These are phyloP conservation scores for Tricholoma bakamatsutake DNA, from an alignment of 768 basidiomycete species.

Conservation along the genomic window DNA sequence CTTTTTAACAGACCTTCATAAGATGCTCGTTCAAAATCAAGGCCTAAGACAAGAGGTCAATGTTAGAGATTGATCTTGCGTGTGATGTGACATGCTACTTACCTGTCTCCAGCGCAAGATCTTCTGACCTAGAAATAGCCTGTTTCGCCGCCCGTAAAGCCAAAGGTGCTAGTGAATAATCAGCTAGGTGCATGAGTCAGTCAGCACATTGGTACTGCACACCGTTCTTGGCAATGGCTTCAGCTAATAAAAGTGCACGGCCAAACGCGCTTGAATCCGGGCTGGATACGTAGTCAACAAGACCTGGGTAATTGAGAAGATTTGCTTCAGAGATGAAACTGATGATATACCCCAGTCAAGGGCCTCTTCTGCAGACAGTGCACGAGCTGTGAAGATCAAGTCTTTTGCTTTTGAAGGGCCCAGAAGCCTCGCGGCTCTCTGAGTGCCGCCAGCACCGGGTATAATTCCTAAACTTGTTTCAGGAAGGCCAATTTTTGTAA, in stretches of 20 bases:
- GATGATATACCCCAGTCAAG: conserved; percentile 55
- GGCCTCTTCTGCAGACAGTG: conserved; percentile 62
- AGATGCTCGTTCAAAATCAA: conserved; percentile 86
- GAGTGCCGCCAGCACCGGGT: conserved; percentile 88
- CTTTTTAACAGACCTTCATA: conserved; percentile 76
- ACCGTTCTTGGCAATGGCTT: conserved; percentile 67
- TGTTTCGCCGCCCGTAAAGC: conserved; percentile 86
- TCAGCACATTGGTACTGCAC: conserved; percentile 6
- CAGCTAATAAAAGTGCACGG: conserved; percentile 63
- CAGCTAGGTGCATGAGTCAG: neutral
- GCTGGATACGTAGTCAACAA: conserved; percentile 75
- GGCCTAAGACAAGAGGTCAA: conserved; percentile 36
- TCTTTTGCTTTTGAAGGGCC: conserved; percentile 81
- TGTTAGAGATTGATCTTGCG: neutral
- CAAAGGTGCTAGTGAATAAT: conserved; percentile 56
- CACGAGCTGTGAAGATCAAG: conserved; percentile 76
- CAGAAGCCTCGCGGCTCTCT: conserved; percentile 70
- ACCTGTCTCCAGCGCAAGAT: conserved; percentile 76
- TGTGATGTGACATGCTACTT: conserved; percentile 25
- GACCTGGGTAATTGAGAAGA: conserved; percentile 39
- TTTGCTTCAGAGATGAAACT: neutral
- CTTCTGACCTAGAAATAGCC: conserved; percentile 75
- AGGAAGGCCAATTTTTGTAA: conserved; percentile 84
- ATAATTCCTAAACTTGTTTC: conserved; percentile 79
- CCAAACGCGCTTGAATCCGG: conserved; percentile 59